Percentiles rank a stretch among this genome's conserved stretches.
These are phyloP conservation scores for Carallia brachiata DNA, from an alignment of 345 rosid genomes.

Conservation along the genomic window DNA sequence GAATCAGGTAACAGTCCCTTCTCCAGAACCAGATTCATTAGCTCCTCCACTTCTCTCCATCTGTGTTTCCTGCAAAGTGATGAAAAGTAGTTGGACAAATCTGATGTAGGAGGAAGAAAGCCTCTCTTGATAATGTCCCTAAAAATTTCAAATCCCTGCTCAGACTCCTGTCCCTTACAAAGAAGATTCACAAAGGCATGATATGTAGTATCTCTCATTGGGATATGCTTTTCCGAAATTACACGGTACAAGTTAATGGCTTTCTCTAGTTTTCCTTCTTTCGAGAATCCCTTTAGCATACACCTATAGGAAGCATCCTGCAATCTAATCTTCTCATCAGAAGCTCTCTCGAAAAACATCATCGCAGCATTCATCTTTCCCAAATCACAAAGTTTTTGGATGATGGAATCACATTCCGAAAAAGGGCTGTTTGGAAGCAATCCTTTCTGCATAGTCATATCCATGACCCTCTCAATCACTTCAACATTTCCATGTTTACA, in stretches of 20 bases:
- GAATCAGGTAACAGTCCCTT: conserved; percentile 51
- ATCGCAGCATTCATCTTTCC: conserved; percentile 52
- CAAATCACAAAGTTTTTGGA: conserved; percentile 57
- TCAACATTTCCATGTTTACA: conserved; percentile 43
- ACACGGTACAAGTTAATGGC: conserved; percentile 40
- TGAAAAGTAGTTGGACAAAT: conserved; percentile 43
- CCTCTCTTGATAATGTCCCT: conserved; percentile 49
- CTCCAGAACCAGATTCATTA: conserved; percentile 47
- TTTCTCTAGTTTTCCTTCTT: conserved; percentile 46
- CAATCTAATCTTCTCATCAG: conserved; percentile 32
- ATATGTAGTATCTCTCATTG: conserved; percentile 39
- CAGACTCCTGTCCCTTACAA: conserved; percentile 37
- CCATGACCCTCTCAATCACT: conserved; percentile 40
- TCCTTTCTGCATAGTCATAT: conserved; percentile 42
- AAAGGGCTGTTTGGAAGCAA: conserved; percentile 26
- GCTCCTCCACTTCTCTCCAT: conserved; percentile 56
- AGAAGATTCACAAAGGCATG: conserved; percentile 47
- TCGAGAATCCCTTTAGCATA: conserved; percentile 47
- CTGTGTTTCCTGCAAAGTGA: conserved; percentile 40
- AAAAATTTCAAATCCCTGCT: conserved; percentile 38
- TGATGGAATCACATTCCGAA: conserved; percentile 27
- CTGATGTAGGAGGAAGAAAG: conserved; percentile 34
- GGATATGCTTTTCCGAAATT: conserved; percentile 33
- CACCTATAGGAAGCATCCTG: conserved; percentile 46
- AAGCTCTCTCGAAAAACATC: conserved; percentile 52